These are phyloP conservation scores for Collybiopsis luxurians DNA, from an alignment of 768 basidiomycete species.

Conservation along the genomic window DNA sequence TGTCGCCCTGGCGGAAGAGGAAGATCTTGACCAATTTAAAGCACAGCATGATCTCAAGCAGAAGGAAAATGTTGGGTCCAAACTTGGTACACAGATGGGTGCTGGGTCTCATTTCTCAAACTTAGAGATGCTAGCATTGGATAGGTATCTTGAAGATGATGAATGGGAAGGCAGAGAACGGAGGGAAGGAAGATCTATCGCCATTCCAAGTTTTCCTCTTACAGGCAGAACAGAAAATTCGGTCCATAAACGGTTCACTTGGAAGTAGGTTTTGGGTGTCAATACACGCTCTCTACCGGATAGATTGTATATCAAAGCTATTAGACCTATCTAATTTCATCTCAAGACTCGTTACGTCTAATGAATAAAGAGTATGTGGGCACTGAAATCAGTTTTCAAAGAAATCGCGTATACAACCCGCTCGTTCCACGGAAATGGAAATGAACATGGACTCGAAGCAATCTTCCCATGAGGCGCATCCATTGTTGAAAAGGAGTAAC, in stretches of 20 bases:
- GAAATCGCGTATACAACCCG: too few relatives aligned
- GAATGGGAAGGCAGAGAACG: conserved; percentile 55
- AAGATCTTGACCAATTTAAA: conserved; percentile 21
- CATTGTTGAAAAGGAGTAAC: too few relatives aligned
- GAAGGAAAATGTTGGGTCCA: conserved; percentile 23
- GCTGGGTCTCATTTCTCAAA: conserved; percentile 12
- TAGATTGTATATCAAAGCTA: too few relatives aligned
- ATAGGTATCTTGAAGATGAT: conserved; percentile 61
- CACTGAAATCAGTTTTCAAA: too few relatives aligned
- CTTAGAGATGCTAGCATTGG: conserved; percentile 52
- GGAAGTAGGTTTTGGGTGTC: background rate
- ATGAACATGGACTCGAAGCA: too few relatives aligned
- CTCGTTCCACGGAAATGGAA: too few relatives aligned
- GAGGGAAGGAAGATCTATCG: background rate
- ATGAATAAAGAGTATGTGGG: too few relatives aligned
- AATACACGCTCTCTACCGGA: too few relatives aligned
- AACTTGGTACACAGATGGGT: conserved; percentile 6
- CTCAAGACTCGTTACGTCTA: too few relatives aligned
- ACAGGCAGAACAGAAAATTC: background rate
- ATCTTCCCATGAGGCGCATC: too few relatives aligned
- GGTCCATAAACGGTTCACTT: background rate
- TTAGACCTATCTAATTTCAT: too few relatives aligned
- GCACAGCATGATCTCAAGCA: conserved; percentile 25
- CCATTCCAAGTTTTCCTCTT: background rate
- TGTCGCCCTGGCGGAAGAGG: conserved; percentile 60